Evolutionary conservation across 2,329 filamentous ascomycete species (phyloP), one percentile per base, ranked within the genome.

Genomic region (Akanthomyces uredinophilus): DNA sequence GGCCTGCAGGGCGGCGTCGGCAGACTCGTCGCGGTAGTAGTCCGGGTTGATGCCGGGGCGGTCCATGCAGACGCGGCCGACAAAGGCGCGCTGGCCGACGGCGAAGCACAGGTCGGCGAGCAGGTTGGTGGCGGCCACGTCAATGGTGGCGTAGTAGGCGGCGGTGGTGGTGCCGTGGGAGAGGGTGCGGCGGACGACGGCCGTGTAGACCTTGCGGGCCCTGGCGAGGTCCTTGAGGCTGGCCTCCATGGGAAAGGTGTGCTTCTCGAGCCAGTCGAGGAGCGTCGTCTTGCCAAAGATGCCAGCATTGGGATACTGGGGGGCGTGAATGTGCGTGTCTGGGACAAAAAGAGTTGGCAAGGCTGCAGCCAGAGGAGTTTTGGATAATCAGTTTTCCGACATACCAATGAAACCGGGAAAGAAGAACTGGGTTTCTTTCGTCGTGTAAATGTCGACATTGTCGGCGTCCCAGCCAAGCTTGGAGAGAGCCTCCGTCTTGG

Each of bases 41-140:
- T 83, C 81, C 0, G 93, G 93, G 43, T 86, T 88, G 5, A 89
- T 75, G 0, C 77, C 73, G 0, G 74, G 73, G 35, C 83, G 82
- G 73, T 98, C 92, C 95, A 99, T 98, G 79, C 93, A 97, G n/a
- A 96, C 91, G 46, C 95, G 83, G 37, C 95, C 95, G 46, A 99
- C 85, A 66, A 98, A 90, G 7, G 95, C 95, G 59, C 95, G 83
- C 76, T 99, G 95, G 50, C 95, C 95, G 29, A 85, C 78, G 0
- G 77, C 72, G n/a, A 91, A 81, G 70, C 94, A 97, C 20, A 97
- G 84, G 66, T 91, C 86, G 0, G 93, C 90, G 6, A 99, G 87
- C 8, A 96, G 83, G 72, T 96, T 97, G n/a, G 95, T 99, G 1
- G 92, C 87, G 1, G 85, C 81, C 1, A 96, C 90, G 72, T 96